phyloP scores from a whole-genome alignment of 1,139 yeast species.

The Geotrichum phurueaensis region DNA sequence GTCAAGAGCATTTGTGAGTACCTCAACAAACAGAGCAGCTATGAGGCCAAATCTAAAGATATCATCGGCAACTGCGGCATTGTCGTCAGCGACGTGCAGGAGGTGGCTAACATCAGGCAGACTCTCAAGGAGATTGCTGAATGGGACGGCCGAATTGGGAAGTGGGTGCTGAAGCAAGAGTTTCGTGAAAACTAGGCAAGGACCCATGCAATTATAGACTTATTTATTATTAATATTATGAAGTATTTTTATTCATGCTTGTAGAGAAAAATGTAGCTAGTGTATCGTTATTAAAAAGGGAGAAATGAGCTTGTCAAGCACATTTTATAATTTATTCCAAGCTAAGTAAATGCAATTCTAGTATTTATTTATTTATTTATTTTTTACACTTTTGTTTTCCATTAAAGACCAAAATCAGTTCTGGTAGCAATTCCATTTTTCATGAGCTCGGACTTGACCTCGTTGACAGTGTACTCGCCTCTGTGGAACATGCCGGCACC shows the following conservation, averaged over 20 bases:
- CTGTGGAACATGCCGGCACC: conserved; percentile 99
- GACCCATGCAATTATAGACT: not conserved
- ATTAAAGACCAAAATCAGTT: conserved; percentile 6
- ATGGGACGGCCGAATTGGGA: conserved; percentile 54
- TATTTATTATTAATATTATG: not conserved
- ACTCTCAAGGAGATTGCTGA: conserved; percentile 62
- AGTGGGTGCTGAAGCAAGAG: conserved; percentile 64
- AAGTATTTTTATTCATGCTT: no score
- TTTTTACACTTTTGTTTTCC: not conserved
- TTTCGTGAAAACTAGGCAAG: conserved; percentile 28
- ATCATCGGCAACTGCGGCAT: conserved; percentile 50
- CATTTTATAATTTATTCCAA: not conserved
- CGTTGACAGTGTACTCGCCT: conserved; percentile 79
- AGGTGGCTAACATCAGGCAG: conserved; percentile 59
- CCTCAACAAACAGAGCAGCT: conserved; percentile 29
- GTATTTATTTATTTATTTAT: not conserved
- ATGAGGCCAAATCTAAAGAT: conserved; percentile 44
- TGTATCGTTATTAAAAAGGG: not conserved
- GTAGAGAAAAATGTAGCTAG: not conserved
- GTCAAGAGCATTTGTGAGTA: conserved; percentile 28
- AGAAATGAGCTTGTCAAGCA: no score
- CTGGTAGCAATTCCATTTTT: conserved; percentile 15
- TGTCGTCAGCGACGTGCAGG: conserved; percentile 46
- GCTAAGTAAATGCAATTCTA: not conserved
- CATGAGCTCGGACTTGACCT: conserved; percentile 53